Conservation (phyloP, 495 filamentous ascomycete species). For the Neurospora sublineolata region DNA sequence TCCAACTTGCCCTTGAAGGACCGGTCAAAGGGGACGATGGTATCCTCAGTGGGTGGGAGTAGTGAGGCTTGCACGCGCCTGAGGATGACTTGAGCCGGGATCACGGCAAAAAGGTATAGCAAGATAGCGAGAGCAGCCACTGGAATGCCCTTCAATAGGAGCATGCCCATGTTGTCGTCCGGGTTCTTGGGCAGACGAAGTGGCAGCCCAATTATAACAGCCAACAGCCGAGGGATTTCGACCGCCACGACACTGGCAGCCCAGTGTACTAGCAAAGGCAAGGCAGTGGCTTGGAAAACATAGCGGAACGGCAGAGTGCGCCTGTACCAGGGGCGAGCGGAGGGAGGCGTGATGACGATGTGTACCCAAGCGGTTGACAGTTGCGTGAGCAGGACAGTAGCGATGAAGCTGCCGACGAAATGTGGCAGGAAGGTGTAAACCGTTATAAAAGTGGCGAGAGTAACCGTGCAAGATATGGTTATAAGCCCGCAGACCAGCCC, state of each 20-base stretch:
- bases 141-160: conserved; percentile 21
- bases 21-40: conserved; percentile 41
- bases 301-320: conserved; percentile 34
- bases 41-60: conserved; percentile 35
- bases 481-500: conserved; percentile 24
- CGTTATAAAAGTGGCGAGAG: conserved; percentile 11
- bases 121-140: conserved; percentile 16
- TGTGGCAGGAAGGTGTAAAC: conserved; percentile 13
- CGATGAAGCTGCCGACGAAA: conserved; percentile 22
- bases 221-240: conserved; percentile 18
- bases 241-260: conserved; percentile 16
- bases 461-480: conserved; percentile 4
- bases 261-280: conserved; percentile 27
- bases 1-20: conserved; percentile 37
- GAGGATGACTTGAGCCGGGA: conserved; percentile 33
- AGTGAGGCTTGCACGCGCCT: conserved; percentile 40
- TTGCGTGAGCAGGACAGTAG: conserved; percentile 24
- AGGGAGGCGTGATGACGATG: conserved; percentile 32
- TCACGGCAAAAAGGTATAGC: conserved; percentile 23
- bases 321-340: conserved; percentile 26
- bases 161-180: conserved; percentile 5
- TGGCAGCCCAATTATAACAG: conserved; percentile 18
- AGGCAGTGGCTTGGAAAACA: conserved; percentile 31
- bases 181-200: conserved; percentile 4
- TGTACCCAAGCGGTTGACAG: conserved; percentile 33